Base-by-base conservation (phyloP, 1,139 yeast species). In the Candida buenavistaensis region DNA sequence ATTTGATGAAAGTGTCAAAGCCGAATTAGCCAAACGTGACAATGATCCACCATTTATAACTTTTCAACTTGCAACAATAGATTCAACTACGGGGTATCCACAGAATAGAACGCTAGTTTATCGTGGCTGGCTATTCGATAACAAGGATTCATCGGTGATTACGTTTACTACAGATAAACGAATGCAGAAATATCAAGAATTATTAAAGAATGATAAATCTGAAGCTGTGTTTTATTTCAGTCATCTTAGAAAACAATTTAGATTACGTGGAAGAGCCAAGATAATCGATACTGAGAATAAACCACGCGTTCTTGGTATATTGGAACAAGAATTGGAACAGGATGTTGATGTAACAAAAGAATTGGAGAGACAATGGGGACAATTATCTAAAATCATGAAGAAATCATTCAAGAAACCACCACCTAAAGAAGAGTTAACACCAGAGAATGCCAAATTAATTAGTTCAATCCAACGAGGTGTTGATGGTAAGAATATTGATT, bases 381-480 rank as follows among this genome's bases (percentile, higher is more conserved):
- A 51, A 4, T 58, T 85, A 40, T 78, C 89, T 3, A 70, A 80
- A 40, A 54, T 56, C 6, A 63, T 83, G 52, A 81, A 80, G 53
- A 74, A 80, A 33, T 68, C 82, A 17, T 87, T 82, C 57, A 73
- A 85, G 38, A 81, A 79, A 47, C 95, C 95, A 1, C 59, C 72
- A 1, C 95, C 95, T 1, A 82, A 82, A 14, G 62, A 78, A 2
- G 60, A 63, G 15, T 54, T 86, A 54, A 72, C 76, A n/a, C 69
- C 67, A n/a, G 81, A 75, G 23, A 75, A 74, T 38, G 68, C 69
- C 26, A 76, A 75, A 50, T 55, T 67, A 39, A 62, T 87, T 28
- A 95, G 87, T 56, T 75, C 84, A 36, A 82, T 87, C 33, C 69
- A 77, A 33, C 71, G 95, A 45, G 94, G 95, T 5, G 95, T 86